phyloP scores from a whole-genome alignment of 257 asterid genomes.

The Cinchona pubescens region DNA sequence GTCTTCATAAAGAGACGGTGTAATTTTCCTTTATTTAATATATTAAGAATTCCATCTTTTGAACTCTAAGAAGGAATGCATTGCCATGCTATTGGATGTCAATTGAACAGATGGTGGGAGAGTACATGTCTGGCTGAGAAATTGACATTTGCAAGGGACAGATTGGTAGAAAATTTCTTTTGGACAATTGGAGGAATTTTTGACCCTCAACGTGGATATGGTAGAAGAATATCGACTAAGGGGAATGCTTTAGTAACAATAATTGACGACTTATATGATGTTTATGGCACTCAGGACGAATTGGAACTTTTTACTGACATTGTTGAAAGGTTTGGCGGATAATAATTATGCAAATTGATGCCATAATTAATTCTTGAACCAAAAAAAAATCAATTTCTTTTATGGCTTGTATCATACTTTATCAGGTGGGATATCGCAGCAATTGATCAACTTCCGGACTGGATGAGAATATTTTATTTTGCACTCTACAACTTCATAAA shows the following conservation, averaged over 20 bases:
- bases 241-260: neutral
- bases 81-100: no score
- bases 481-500: slow-evolving; percentile 5
- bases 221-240: neutral
- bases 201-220: slow-evolving; percentile 3
- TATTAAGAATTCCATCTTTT: no score
- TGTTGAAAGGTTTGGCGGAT: neutral
- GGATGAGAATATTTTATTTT: slow-evolving; percentile 21
- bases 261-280: neutral
- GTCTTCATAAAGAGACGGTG: no score
- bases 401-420: neutral
- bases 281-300: slow-evolving; percentile 3
- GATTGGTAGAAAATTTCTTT: slow-evolving; percentile 3
- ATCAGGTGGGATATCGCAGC: neutral
- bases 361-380: no score
- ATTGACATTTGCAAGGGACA: neutral
- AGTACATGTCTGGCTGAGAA: neutral
- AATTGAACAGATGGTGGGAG: slow-evolving; percentile 4
- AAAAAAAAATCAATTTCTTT: no score
- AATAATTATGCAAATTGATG: no score
- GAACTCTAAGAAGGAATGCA: no score
- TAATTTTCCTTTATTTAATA: no score
- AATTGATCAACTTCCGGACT: slow-evolving; percentile 3
- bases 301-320: neutral
- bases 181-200: neutral